Conservation (phyloP, 176 grass and related monocot genomes). For the Zoysia pacifica region DNA sequence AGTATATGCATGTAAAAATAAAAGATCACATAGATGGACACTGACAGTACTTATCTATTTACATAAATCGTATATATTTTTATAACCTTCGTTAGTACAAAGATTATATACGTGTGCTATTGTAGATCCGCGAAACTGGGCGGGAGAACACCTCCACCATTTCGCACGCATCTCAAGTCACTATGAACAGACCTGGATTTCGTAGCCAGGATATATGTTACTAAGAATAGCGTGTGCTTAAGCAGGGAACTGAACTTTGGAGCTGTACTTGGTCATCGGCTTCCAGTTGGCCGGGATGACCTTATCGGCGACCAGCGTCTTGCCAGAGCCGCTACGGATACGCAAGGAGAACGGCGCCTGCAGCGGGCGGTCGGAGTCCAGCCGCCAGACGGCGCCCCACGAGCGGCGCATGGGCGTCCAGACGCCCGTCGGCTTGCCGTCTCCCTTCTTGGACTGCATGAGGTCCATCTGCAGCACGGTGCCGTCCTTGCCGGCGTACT, state of each 20-base stretch:
- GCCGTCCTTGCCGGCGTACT: constrained; percentile 47
- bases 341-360: constrained; percentile 59
- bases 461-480: constrained; percentile 47
- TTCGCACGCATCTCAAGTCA: constrained; percentile 12
- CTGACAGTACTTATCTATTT: too few species aligned
- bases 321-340: constrained; percentile 55
- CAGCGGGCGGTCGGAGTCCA: constrained; percentile 46
- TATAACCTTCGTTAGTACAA: too few species aligned
- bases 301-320: constrained; percentile 49
- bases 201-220: too few species aligned
- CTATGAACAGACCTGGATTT: neutral
- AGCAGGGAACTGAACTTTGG: constrained; percentile 54
- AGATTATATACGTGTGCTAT: too few species aligned
- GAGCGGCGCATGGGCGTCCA: constrained; percentile 44
- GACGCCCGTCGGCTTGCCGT: neutral
- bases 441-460: constrained; percentile 21
- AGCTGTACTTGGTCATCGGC: constrained; percentile 56
- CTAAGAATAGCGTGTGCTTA: too few species aligned
- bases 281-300: constrained; percentile 71
- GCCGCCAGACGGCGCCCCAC: constrained; percentile 60
- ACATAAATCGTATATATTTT: too few species aligned
- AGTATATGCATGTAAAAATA: too few species aligned
- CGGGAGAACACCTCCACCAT: constrained; percentile 41
- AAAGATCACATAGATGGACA: too few species aligned
- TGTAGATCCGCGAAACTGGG: neutral